Conservation (phyloP, 2,329 filamentous ascomycete genomes). For the Alternaria gansuensis region DNA sequence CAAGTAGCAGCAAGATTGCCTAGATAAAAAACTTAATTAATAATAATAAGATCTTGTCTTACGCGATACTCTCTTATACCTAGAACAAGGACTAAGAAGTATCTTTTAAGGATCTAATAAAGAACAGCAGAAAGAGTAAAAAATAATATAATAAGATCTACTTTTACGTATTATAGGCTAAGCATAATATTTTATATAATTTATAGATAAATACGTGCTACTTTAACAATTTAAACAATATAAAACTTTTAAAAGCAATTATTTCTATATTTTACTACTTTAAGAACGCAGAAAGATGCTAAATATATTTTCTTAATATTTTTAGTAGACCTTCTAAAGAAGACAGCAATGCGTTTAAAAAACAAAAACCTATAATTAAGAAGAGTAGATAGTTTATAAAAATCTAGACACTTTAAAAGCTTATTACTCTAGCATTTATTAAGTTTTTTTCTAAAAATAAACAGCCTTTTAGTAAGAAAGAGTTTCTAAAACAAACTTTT, state of each 20-base stretch:
- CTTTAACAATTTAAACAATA: background rate
- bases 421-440: background rate
- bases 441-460: background rate
- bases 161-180: slow-evolving; percentile 1
- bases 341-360: background rate
- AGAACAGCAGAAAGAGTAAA: background rate
- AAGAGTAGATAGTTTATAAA: too few relatives aligned
- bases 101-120: background rate
- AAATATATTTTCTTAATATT: background rate
- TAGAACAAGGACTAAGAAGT: slow-evolving; percentile 2
- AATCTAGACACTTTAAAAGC: too few relatives aligned
- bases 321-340: background rate
- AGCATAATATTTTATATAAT: background rate
- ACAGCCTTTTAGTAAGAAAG: background rate
- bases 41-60: background rate
- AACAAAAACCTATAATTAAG: background rate
- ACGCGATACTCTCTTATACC: background rate
- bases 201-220: slow-evolving; percentile 3
- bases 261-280: slow-evolving; percentile 2
- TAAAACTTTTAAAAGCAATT: background rate
- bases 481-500: background rate
- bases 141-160: background rate
- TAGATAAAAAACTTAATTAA: background rate
- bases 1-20: background rate
- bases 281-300: slow-evolving; percentile 1